Base-by-base conservation (phyloP, 78 protist genomes). In the Dictyostelium capitatum region DNA sequence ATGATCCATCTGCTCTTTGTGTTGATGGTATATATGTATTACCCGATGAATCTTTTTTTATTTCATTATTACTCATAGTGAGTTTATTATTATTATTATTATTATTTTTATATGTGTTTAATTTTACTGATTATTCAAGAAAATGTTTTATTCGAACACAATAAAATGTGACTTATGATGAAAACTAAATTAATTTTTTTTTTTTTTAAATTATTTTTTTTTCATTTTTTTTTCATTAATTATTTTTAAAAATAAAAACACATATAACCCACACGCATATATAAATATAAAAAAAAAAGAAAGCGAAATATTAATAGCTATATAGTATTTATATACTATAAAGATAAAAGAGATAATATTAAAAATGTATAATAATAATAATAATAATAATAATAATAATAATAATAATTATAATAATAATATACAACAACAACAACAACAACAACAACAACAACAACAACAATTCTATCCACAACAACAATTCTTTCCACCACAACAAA, bases 1-100 rank as follows among this genome's bases (percentile, higher is more conserved):
- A 81, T 12, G 90, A 80, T 6, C 95, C 95, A 91, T 91, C 95
- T 20, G 95, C 54, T 82, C 95, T 91, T 30, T 75, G 89, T 19
- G 83, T 47, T n/a, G 79, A 57, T 17, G 75, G 69, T 20, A 91
- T 82, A 48, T 80, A 25, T 32, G 62, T 90, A n/a, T 65, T 51
- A 3, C 54, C 89, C 4, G 37, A 0, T 67, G 75, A 32, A 32
- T 25, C 41, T 32, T n/a, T 46, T 47, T 17, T 75, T 23, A n/a
- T n/a, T n/a, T 37, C 46, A 48, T 6, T 8, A 37, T 2, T 37
- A 37, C 43, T 37, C 43, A 37, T 37, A n/a, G n/a, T 48, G 28
- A 28, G 19, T 23, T 41, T 48, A 47, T 9, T 23, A 23, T 65
- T 23, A 8, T 67, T 67, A 4, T 11, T 15, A 28, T 30, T 65